Evolutionary conservation across 257 asterid species (phyloP).

Genomic region (Rubia yunnanensis): DNA sequence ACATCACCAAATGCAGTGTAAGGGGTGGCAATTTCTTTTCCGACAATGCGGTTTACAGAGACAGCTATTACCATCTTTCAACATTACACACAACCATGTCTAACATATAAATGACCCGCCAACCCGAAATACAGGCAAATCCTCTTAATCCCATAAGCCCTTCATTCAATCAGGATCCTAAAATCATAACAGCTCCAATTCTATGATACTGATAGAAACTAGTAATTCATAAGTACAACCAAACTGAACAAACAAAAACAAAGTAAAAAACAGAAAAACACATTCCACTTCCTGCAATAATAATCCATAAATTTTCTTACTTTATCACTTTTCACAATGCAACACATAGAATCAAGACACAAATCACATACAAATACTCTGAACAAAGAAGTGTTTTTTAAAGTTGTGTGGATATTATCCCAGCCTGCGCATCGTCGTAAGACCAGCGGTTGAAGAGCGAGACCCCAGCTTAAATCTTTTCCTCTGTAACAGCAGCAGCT

Average conservation of each 20-base stretch:
- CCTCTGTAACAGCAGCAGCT: constrained; percentile 2
- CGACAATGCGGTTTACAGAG: too few species aligned
- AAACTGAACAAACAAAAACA: background rate
- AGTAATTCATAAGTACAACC: too few species aligned
- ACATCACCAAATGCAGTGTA: background rate
- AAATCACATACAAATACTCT: background rate
- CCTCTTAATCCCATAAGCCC: background rate
- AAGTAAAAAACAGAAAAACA: background rate
- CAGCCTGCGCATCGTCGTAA: constrained; percentile 54
- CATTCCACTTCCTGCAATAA: background rate
- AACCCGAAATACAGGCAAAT: background rate
- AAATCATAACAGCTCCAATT: background rate
- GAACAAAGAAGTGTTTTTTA: background rate
- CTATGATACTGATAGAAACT: background rate
- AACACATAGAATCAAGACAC: background rate
- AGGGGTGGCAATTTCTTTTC: too few species aligned
- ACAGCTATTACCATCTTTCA: too few species aligned
- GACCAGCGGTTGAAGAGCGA: constrained; percentile 64
- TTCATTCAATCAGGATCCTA: background rate
- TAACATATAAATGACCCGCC: too few species aligned
- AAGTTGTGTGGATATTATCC: too few species aligned
- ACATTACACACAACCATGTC: too few species aligned
- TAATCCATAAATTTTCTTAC: background rate
- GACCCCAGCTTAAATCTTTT: constrained; percentile 30
- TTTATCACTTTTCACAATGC: background rate